Evolutionary conservation across 257 asterid species (phyloP), one percentile per base, ranked within the genome.

Genomic region (Fraxinus anomala): DNA sequence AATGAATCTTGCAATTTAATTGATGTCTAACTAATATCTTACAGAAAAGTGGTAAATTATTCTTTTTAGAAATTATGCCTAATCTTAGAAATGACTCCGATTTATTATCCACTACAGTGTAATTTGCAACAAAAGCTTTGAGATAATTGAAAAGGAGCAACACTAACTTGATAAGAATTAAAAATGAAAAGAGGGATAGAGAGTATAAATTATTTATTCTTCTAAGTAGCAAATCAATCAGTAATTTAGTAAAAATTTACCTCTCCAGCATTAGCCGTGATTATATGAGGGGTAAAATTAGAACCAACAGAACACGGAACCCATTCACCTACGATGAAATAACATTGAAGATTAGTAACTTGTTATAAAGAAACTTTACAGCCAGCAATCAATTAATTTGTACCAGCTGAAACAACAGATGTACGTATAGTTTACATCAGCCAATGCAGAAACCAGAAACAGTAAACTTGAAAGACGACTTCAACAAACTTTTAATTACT

Each of bases 281-380:
- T 88, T 63, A 94, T 88, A 82, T 92, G 97, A 8, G 97, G 98
- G 6, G 94, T 92, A 79, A 94, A 89, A 83, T 84, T 94, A 54
- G 97, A 93, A 73, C 97, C 96, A 34, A 88, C 94, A 24, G 97
- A 89, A 82, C 93, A 83, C 40, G 97, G 88, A 85, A 92, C 89
- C 97, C 89, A 86, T 73, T 92, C 97, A 70, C 97, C 98, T 94
- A 86, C 78, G 83, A 86, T 11, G 11, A 74, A 71, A 34, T 54
- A 65, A 68, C 13, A 80, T 21, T 31, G 65, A 70, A 21, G 0
- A 83, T 79, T 68, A 82, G 79, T 17, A 82, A 77, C 47, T 61
- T n/a, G 76, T 66, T 36, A 26, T 44, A 39, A 17, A 7, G 56
- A 68, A 81, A 14, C n/a, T 30, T 36, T 33, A 33, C 14, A 67